These are phyloP conservation scores for Verruconis gallopava DNA, from an alignment of 2,329 filamentous ascomycete genomes.

Conservation along the genomic window DNA sequence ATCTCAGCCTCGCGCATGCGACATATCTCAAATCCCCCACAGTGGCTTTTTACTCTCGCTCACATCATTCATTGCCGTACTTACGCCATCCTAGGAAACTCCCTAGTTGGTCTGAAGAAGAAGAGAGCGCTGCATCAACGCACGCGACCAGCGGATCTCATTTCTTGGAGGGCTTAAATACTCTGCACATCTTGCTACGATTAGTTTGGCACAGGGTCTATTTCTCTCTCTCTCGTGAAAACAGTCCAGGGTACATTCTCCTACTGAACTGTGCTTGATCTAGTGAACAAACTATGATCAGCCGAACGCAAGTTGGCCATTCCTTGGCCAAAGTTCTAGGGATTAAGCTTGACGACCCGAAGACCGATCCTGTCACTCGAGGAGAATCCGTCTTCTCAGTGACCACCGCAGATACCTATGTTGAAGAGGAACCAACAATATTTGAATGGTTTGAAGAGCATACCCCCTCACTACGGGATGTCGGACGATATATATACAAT, in stretches of 20 bases:
- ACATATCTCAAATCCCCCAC: background rate
- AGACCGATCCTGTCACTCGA: constrained; percentile 49
- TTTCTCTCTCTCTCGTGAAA: too few species aligned
- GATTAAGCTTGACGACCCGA: constrained; percentile 49
- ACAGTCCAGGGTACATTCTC: too few species aligned
- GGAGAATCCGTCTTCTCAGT: constrained; percentile 71
- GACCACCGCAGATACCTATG: constrained; percentile 61
- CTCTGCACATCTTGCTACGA: too few species aligned
- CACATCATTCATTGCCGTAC: constrained; percentile 6
- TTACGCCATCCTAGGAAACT: constrained; percentile 3
- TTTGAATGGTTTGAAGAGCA: constrained; percentile 57
- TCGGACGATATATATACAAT: constrained; percentile 49
- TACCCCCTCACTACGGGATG: constrained; percentile 43
- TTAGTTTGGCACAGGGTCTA: too few species aligned
- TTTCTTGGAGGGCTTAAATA: too few species aligned
- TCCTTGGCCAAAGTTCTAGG: constrained; percentile 65
- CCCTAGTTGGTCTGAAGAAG: too few species aligned
- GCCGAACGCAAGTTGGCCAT: constrained; percentile 47
- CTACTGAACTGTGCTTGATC: too few species aligned
- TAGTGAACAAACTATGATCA: background rate
- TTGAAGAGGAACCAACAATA: constrained; percentile 68
- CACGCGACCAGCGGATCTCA: too few species aligned
- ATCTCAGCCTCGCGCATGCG: constrained; percentile 7
- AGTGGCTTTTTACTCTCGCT: background rate
- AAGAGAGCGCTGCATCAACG: too few species aligned